phyloP scores from a whole-genome alignment of 1,139 yeast genomes.

The Keqinozyma sinolaborantium region DNA sequence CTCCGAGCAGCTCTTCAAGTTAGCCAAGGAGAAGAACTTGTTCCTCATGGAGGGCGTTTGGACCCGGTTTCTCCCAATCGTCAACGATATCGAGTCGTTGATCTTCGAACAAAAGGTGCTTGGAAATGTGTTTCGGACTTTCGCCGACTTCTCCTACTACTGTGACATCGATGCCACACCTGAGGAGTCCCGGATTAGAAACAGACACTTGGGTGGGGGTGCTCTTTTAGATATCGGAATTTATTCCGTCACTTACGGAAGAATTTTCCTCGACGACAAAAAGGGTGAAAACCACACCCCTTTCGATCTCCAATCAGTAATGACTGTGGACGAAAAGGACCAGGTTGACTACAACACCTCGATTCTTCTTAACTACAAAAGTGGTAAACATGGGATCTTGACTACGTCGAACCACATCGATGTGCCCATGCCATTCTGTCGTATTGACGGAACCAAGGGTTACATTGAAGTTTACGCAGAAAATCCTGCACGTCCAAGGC shows the following conservation, averaged over 20 bases:
- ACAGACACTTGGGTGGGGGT: constrained; percentile 55
- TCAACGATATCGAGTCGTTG: constrained; percentile 31
- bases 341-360: constrained; percentile 36
- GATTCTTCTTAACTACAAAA: constrained; percentile 27
- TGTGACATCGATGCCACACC: constrained; percentile 6
- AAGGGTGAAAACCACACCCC: constrained; percentile 22
- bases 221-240: constrained; percentile 59
- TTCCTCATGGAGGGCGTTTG: constrained; percentile 66
- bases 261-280: constrained; percentile 35
- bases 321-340: constrained; percentile 27
- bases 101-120: constrained; percentile 42
- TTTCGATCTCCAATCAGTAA: constrained; percentile 27
- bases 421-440: constrained; percentile 27
- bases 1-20: constrained; percentile 37
- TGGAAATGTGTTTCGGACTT: constrained; percentile 8
- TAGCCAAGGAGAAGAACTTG: constrained; percentile 42
- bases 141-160: constrained; percentile 7
- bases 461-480: constrained; percentile 28
- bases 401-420: constrained; percentile 27
- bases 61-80: constrained; percentile 60
- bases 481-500: constrained; percentile 32
- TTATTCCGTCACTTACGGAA: constrained; percentile 49
- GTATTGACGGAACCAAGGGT: constrained; percentile 40
- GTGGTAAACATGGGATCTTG: constrained; percentile 35
- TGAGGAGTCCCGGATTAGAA: constrained; percentile 27